These are phyloP conservation scores for Quercus gilva DNA, from an alignment of 306 rosid genomes.

Conservation along the genomic window DNA sequence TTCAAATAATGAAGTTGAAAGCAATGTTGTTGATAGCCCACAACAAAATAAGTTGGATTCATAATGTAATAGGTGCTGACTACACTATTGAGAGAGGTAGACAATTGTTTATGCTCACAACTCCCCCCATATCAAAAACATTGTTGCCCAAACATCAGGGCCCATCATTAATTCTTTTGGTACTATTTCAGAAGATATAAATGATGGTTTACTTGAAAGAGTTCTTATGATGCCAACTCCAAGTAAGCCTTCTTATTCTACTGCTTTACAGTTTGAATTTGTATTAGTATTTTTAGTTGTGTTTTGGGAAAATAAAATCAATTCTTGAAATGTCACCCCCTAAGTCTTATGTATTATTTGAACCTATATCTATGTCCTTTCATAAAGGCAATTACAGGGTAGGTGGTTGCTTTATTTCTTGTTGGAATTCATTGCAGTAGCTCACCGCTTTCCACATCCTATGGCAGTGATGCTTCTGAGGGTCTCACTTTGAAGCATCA, in stretches of 20 bases:
- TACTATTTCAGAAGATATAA: slow-evolving; percentile 29
- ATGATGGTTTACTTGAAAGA: slow-evolving; percentile 28
- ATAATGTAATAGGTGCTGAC: slow-evolving; percentile 65
- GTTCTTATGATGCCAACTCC: slow-evolving; percentile 34
- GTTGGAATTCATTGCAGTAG: slow-evolving; percentile 50
- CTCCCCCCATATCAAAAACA: slow-evolving; percentile 70
- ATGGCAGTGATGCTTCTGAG: slow-evolving; percentile 36
- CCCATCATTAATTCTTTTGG: slow-evolving; percentile 39
- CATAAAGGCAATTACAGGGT: slow-evolving; percentile 31
- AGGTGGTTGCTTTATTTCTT: slow-evolving; percentile 71
- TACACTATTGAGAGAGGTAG: slow-evolving; percentile 71
- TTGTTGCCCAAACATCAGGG: slow-evolving; percentile 44
- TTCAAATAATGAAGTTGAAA: slow-evolving; percentile 24
- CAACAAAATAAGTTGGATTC: slow-evolving; percentile 29
- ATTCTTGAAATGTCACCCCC: slow-evolving; percentile 77
- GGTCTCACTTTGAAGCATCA: slow-evolving; percentile 57
- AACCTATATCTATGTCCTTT: slow-evolving; percentile 56
- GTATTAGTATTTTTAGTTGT: slow-evolving; percentile 27
- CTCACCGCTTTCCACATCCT: slow-evolving; percentile 41
- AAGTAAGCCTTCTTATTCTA: slow-evolving; percentile 40
- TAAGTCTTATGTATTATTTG: slow-evolving; percentile 76
- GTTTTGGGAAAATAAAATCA: slow-evolving; percentile 34
- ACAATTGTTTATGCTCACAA: slow-evolving; percentile 83
- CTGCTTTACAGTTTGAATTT: slow-evolving; percentile 23
- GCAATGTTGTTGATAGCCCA: slow-evolving; percentile 34